These are phyloP conservation scores for Trametes maxima DNA, from an alignment of 768 basidiomycete genomes.

Conservation along the genomic window DNA sequence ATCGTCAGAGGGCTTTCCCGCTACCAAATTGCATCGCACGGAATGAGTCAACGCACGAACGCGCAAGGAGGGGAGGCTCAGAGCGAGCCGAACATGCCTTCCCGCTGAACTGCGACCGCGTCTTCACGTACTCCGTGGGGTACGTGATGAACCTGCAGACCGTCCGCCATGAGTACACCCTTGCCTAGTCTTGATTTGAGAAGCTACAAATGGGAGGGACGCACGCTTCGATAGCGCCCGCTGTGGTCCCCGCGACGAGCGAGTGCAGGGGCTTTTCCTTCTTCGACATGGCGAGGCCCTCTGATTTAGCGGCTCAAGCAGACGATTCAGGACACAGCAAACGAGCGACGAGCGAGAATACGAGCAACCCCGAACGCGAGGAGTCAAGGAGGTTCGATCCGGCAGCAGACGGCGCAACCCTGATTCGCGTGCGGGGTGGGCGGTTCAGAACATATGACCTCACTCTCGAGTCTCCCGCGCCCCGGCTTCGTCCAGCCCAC, in stretches of 20 bases:
- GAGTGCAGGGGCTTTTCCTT: slow-evolving; percentile 87
- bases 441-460: slow-evolving; percentile 10
- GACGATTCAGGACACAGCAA: background rate
- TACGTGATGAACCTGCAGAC: slow-evolving; percentile 74
- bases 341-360: background rate
- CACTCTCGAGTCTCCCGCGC: slow-evolving; percentile 11
- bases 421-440: background rate
- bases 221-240: slow-evolving; percentile 92
- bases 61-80: background rate
- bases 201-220: slow-evolving; percentile 30
- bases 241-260: slow-evolving; percentile 86
- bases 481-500: slow-evolving; percentile 7
- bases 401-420: background rate
- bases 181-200: too few species aligned
- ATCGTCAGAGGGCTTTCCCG: slow-evolving; percentile 74
- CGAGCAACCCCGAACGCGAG: background rate
- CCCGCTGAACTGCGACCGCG: slow-evolving; percentile 88
- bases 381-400: background rate
- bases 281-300: slow-evolving; percentile 44
- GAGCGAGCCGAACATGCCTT: slow-evolving; percentile 45
- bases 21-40: slow-evolving; percentile 33
- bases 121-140: slow-evolving; percentile 92
- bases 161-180: background rate
- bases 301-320: background rate
- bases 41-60: background rate